phyloP scores from a whole-genome alignment of 345 rosid genomes.

The Rhodomyrtus tomentosa region DNA sequence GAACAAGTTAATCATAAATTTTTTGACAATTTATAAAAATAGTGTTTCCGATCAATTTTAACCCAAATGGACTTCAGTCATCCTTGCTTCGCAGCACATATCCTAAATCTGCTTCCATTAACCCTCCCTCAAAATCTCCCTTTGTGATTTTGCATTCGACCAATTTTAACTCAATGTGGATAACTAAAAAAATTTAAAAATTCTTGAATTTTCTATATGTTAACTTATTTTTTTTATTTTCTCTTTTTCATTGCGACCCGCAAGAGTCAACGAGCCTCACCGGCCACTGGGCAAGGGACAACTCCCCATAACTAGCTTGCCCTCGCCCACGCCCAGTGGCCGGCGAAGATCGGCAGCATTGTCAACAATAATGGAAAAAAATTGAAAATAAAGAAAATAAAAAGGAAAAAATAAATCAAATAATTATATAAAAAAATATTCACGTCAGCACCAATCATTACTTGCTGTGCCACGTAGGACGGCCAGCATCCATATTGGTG shows the following conservation, averaged over 20 bases:
- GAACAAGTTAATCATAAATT: background rate
- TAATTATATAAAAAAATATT: background rate
- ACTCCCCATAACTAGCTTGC: no score
- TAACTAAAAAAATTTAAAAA: no score
- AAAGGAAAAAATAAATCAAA: background rate
- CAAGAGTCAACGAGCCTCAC: accelerated
- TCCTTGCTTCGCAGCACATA: no score
- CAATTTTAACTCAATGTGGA: no score
- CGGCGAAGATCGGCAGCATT: background rate
- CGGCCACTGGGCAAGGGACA: background rate
- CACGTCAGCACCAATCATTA: no score
- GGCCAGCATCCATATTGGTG: accelerated
- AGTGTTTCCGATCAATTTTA: background rate
- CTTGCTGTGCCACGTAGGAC: no score
- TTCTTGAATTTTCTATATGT: background rate
- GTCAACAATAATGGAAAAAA: background rate
- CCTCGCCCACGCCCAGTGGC: background rate
- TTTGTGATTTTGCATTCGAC: no score
- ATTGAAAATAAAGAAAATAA: background rate
- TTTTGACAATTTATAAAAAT: background rate
- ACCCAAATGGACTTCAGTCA: no score
- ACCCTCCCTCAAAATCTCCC: no score
- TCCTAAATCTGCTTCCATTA: no score
- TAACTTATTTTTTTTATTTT: accelerated
- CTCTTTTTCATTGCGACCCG: no score